These are phyloP conservation scores for Botrytis hyacinthi DNA, from an alignment of 2,329 filamentous ascomycete genomes.

Conservation along the genomic window DNA sequence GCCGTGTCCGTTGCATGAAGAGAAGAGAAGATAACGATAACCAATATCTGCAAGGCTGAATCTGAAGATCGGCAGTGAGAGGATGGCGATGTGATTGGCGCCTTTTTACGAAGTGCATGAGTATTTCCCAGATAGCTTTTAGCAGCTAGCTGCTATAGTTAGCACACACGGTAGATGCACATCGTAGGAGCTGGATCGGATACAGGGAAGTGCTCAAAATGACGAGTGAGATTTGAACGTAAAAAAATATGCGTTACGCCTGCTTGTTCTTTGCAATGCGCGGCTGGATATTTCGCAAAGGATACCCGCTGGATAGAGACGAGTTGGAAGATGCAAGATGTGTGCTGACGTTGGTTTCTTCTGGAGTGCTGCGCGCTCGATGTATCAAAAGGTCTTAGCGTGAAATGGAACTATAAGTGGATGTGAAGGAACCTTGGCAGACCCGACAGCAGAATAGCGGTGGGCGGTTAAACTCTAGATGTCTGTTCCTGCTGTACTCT, in stretches of 20 bases:
- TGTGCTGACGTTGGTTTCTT: neutral
- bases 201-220: neutral
- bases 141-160: neutral
- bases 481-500: neutral
- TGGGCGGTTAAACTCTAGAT: neutral
- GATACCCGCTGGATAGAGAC: neutral
- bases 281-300: neutral
- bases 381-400: neutral
- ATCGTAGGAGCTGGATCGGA: neutral
- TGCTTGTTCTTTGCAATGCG: neutral
- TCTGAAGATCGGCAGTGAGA: neutral
- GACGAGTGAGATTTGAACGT: neutral
- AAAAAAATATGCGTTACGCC: neutral
- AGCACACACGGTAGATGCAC: neutral
- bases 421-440: neutral
- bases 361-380: neutral
- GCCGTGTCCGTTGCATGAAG: neutral
- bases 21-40: neutral
- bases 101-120: neutral
- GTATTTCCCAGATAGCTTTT: neutral
- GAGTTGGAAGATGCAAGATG: neutral
- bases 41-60: slow-evolving; percentile 12
- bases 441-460: neutral
- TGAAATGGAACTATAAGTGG: neutral
- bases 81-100: neutral